A percentile compares a stretch with the other conserved stretches of the same genome.
phyloP scores from a whole-genome alignment of 2,329 filamentous ascomycete species.

The Alternaria alternata region DNA sequence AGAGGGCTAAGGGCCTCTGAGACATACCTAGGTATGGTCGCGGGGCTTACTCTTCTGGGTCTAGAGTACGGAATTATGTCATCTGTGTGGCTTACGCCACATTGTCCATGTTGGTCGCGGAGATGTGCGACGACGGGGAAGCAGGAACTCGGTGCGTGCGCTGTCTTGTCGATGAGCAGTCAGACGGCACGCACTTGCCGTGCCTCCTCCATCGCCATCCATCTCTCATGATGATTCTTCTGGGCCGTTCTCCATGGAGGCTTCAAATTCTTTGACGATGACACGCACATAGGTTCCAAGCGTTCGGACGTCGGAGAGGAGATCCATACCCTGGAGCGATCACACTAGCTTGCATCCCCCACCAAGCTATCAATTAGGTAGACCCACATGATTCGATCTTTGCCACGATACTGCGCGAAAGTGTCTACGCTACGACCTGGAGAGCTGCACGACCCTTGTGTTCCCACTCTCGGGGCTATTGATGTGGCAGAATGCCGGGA shows the following conservation, averaged over 20 bases:
- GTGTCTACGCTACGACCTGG: background rate
- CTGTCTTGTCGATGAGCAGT: background rate
- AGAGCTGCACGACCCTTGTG: constrained; percentile 5
- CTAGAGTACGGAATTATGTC: background rate
- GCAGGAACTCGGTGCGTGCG: background rate
- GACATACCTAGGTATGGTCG: background rate
- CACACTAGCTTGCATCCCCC: background rate
- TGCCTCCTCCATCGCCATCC: background rate
- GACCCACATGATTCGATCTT: constrained; percentile 6
- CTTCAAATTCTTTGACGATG: background rate
- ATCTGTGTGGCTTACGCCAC: constrained; percentile 3
- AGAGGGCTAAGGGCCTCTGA: background rate
- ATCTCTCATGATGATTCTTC: background rate
- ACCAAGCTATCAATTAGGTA: background rate
- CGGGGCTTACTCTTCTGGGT: background rate
- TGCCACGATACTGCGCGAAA: constrained; percentile 10
- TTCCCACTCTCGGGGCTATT: constrained; percentile 1
- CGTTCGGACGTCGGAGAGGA: constrained; percentile 19
- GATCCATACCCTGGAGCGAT: constrained; percentile 17
- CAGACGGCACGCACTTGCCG: constrained; percentile 3
- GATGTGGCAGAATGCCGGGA: constrained; percentile 3
- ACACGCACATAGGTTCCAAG: constrained; percentile 3
- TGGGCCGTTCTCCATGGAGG: background rate
- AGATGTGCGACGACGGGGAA: background rate
- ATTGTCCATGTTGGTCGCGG: background rate